Percentiles rank a stretch among this genome's conserved stretches.
Evolutionary conservation across 2,329 filamentous ascomycete genomes (phyloP).

Genomic region (Epichloe festucae): DNA sequence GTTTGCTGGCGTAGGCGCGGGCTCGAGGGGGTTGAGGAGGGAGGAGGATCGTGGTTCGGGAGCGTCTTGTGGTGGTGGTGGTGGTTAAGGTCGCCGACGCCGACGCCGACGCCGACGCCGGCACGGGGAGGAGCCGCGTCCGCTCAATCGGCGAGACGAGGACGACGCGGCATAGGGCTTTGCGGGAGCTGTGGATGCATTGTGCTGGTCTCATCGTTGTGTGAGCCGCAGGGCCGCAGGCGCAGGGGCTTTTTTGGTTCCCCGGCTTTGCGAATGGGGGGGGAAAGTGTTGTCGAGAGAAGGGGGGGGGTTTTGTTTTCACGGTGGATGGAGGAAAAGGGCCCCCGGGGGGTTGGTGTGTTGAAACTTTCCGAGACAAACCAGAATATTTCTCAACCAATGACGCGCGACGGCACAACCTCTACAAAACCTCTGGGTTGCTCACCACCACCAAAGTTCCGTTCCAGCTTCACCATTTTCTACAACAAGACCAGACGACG

Average conservation of each 20-base stretch:
- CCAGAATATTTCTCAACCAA: not conserved
- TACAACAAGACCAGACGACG: not conserved
- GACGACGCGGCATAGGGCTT: constrained; percentile 33
- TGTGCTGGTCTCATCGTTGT: constrained; percentile 22
- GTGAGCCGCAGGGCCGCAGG: not conserved
- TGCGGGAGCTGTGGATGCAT: constrained; percentile 31
- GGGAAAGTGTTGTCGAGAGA: too few species aligned
- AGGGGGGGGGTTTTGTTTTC: too few species aligned
- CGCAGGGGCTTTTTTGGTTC: too few species aligned
- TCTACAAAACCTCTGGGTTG: too few species aligned
- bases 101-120: too few species aligned
- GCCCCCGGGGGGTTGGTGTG: too few species aligned
- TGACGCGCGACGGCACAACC: not conserved
- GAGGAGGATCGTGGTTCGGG: not conserved
- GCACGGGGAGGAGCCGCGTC: too few species aligned
- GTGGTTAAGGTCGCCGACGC: not conserved
- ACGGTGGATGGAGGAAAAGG: not conserved
- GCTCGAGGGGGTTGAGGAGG: not conserved
- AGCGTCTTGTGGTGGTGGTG: too few species aligned
- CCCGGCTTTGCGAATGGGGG: too few species aligned
- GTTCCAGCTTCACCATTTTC: too few species aligned
- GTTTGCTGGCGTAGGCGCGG: not conserved
- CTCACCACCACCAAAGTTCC: too few species aligned
- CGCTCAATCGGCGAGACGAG: constrained; percentile 22
- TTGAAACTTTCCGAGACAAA: not conserved